Percentiles rank a stretch among this genome's conserved stretches.
Conservation (phyloP, 352 stramenopile genomes). For the Thraustochytrium sp. region DNA sequence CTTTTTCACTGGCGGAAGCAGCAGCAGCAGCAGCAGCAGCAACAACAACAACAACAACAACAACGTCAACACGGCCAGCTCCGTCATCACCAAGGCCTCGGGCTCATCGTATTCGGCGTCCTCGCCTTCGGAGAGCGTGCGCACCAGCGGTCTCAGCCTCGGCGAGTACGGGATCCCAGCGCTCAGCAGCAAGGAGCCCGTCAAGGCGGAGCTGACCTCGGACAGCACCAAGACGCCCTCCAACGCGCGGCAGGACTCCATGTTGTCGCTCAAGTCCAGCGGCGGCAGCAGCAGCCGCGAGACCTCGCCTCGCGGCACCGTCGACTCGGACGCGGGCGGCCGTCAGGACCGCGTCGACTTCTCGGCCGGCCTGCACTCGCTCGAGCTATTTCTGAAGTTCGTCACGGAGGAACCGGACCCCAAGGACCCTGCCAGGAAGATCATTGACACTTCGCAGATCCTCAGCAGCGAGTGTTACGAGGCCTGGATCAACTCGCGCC, state of each 20-base stretch:
- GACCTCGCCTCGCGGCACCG: not conserved
- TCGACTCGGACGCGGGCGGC: not conserved
- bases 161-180: no score
- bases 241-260: no score
- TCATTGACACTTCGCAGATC: conserved; percentile 32
- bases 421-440: not conserved
- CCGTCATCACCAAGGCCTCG: not conserved
- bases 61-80: not conserved
- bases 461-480: conserved; percentile 41
- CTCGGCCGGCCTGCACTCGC: not conserved
- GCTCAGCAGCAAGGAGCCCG: not conserved
- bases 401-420: not conserved
- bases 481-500: conserved; percentile 37
- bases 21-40: conserved; percentile 24
- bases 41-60: conserved; percentile 24
- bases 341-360: not conserved
- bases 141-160: not conserved
- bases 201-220: not conserved
- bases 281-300: not conserved
- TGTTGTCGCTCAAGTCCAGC: not conserved
- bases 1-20: conserved; percentile 6
- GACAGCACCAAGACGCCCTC: not conserved
- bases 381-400: conserved; percentile 28
- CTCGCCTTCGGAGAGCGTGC: not conserved
- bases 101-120: not conserved